Conservation (phyloP, 1,284 basidiomycete species). For the Tremellales sp. region DNA sequence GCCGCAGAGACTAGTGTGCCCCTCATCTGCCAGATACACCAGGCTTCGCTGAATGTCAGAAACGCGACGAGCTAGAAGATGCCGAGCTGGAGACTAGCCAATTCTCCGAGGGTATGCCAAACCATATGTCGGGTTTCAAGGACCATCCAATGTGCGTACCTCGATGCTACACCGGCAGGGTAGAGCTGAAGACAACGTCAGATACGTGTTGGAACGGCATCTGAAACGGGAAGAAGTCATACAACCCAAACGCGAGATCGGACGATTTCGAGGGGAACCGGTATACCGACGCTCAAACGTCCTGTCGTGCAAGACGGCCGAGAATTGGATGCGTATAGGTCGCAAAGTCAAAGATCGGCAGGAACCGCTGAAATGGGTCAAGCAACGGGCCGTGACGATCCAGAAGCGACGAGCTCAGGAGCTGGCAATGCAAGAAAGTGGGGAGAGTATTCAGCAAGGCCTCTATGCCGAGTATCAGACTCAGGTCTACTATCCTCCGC, state of each 20-base stretch:
- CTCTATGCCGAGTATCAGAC: constrained; percentile 86
- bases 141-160: constrained; percentile 77
- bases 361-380: constrained; percentile 86
- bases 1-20: constrained; percentile 71
- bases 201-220: constrained; percentile 84
- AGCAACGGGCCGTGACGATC: constrained; percentile 79
- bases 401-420: constrained; percentile 79
- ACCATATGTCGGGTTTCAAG: constrained; percentile 86
- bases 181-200: constrained; percentile 43
- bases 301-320: constrained; percentile 76
- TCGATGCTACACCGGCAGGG: not conserved
- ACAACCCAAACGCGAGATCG: constrained; percentile 76
- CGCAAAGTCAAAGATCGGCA: constrained; percentile 67
- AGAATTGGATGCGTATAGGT: constrained; percentile 92
- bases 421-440: constrained; percentile 56
- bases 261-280: constrained; percentile 85
- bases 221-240: constrained; percentile 85
- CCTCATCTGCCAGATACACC: not conserved
- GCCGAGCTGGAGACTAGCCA: constrained; percentile 79
- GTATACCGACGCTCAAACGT: constrained; percentile 88
- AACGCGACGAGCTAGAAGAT: constrained; percentile 90
- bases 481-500: constrained; percentile 69
- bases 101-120: constrained; percentile 88
- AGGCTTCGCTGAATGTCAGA: constrained; percentile 53
- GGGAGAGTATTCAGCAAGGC: constrained; percentile 72